Percentiles rank a stretch among this genome's conserved stretches.
Conservation (phyloP, 805 yeast genomes). For the Candida lessepsii region DNA sequence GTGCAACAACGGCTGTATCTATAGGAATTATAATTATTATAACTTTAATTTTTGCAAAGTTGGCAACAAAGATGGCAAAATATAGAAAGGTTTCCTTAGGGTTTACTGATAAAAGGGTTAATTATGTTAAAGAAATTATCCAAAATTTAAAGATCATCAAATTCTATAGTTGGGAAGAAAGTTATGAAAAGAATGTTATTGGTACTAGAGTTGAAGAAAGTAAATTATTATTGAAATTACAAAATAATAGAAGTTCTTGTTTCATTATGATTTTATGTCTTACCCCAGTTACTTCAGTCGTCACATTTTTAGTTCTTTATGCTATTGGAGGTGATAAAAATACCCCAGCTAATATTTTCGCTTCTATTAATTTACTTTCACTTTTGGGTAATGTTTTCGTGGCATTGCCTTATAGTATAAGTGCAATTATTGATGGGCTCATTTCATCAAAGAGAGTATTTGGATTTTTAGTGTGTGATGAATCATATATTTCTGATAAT, state of each 20-base stretch:
- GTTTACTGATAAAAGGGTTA: constrained; percentile 74
- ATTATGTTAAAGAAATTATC: constrained; percentile 72
- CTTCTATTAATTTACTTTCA: constrained; percentile 67
- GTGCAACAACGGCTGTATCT: constrained; percentile 50
- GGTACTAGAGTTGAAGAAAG: constrained; percentile 62
- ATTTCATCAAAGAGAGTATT: constrained; percentile 61
- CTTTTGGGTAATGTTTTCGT: constrained; percentile 60
- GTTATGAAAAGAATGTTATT: constrained; percentile 59
- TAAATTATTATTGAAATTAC: constrained; percentile 56
- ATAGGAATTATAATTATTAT: constrained; percentile 64
- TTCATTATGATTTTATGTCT: constrained; percentile 65
- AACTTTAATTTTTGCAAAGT: constrained; percentile 46
- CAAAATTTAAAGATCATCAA: constrained; percentile 78
- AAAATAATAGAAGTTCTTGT: constrained; percentile 56
- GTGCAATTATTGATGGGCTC: constrained; percentile 64
- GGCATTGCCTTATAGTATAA: constrained; percentile 67
- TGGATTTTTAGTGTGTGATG: constrained; percentile 48
- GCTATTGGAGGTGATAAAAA: constrained; percentile 25
- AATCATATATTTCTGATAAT: constrained; percentile 26
- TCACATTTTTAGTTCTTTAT: constrained; percentile 41
- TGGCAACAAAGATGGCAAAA: constrained; percentile 49
- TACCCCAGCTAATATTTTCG: constrained; percentile 61
- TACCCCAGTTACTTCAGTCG: constrained; percentile 70
- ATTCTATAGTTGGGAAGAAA: constrained; percentile 87
- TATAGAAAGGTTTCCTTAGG: constrained; percentile 55